Evolutionary conservation across 306 rosid species (phyloP).

Genomic region (Malus fusca): DNA sequence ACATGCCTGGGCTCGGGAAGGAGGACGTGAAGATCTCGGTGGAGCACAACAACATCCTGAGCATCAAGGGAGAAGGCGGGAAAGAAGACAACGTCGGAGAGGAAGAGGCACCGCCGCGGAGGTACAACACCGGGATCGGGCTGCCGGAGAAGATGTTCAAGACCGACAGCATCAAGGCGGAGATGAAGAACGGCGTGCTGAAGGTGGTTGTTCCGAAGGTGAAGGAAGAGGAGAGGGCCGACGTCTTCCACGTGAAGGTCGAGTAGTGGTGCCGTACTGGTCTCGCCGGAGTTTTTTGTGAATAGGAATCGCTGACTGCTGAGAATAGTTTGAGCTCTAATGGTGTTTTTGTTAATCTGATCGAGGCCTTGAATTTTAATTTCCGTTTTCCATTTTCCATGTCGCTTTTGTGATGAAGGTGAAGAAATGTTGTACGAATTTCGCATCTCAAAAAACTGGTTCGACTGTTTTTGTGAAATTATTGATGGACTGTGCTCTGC

Average conservation of each 20-base stretch:
- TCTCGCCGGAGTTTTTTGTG: too few relatives aligned
- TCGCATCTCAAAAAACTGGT: too few relatives aligned
- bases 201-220: constrained; percentile 18
- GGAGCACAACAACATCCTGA: constrained; percentile 16
- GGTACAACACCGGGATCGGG: constrained; percentile 15
- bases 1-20: constrained; percentile 25
- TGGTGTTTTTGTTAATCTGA: too few relatives aligned
- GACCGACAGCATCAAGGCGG: constrained; percentile 13
- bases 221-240: constrained; percentile 18
- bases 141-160: constrained; percentile 20
- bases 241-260: constrained; percentile 11
- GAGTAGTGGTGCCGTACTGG: neutral
- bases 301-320: too few relatives aligned
- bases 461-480: too few relatives aligned
- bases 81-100: constrained; percentile 4
- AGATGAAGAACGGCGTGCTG: constrained; percentile 29
- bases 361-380: too few relatives aligned
- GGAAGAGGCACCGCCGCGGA: neutral
- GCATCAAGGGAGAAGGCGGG: constrained; percentile 15
- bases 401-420: too few relatives aligned
- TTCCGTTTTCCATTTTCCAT: too few relatives aligned
- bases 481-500: too few relatives aligned
- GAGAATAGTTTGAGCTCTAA: too few relatives aligned
- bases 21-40: constrained; percentile 20
- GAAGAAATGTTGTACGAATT: too few relatives aligned